Base-by-base conservation (phyloP, 1,284 basidiomycete species). In the Ceratobasidium sp. region DNA sequence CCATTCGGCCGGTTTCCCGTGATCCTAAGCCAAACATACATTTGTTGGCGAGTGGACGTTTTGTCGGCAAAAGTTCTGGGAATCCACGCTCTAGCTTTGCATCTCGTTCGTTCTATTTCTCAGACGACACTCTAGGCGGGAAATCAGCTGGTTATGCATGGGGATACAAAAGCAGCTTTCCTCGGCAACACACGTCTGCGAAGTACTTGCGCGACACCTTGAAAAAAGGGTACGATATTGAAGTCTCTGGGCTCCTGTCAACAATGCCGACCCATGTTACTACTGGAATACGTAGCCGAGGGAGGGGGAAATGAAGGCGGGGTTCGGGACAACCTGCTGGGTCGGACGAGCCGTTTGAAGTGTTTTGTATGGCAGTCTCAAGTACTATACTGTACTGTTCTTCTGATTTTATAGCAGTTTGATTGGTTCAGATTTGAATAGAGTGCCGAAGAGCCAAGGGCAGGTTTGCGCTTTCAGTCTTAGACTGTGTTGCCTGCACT, bases 141-240 rank as follows among this genome's bases (percentile, higher is more conserved):
- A 61, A 70, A 43, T 67, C 73, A n/a, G n/a, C 73, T 16, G 73
- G 73, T 23, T 74, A 74, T 44, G 73, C 67, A 4, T 70, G 59
- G 49, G 73, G 73, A 7, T 74, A 74, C 52, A n/a, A 3, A 7
- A 47, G 67, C 2, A 74, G 73, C 59, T 64, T 50, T 52, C 67
- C 69, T 1, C 41, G 67, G 43, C 7, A 32, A 21, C 23, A 49
- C 14, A 26, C 26, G 1, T 49, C 32, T 11, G 35, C 28, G 6
- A 32, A 49, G 8, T 74, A 74, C 26, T n/a, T 62, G 9, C 52
- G 73, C 2, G 73, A 74, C 49, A 62, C 23, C 7, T 71, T 74
- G 73, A 71, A 64, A 30, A 70, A 62, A 41, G 73, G 73, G 21
- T 1, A 35, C 5, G n/a, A 21, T 28, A 1, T n/a, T n/a, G n/a